Evolutionary conservation across 1,284 basidiomycete species (phyloP), one percentile per base, ranked within the genome.

Genomic region (Xerocomus nothofagi): DNA sequence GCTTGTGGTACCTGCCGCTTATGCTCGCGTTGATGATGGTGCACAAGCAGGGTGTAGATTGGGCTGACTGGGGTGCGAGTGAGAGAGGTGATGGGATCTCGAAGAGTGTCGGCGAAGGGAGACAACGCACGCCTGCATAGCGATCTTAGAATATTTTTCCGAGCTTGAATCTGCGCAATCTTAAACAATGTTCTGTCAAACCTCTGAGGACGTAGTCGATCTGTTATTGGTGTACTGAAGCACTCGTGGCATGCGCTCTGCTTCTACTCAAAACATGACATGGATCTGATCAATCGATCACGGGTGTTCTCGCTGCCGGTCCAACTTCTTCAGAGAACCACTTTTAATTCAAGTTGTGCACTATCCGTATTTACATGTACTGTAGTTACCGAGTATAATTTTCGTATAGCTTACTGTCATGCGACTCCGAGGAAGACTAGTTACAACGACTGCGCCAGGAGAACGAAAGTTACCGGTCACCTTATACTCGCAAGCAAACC

Each of bases 1-100:
- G 86, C 68, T 67, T 99, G 56, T 94, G 94, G 84, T 96, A 96
- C 71, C 69, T 99, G 49, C 96, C 97, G 0, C 88, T 88, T 9
- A 77, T 98, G 11, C 77, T 99, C 57, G 91, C 87, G 0, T 74
- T 99, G 53, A 95, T 96, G 84, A 95, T 99, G 91, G 76, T 88
- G 51, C 92, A 94, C 70, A 96, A 96, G 73, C 84, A 87, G 61
- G 86, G 88, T 1, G 76, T 85, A 57, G 81, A 85, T 52, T 94
- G 89, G 91, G 60, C 73, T 15, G 71, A 76, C 34, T 86, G 81
- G 32, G 47, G 73, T 9, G 41, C 57, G 32, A 47, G 57, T 15
- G 64, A 67, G 14, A 57, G 60, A 23, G 53, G 56, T 7, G 17
- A 39, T 18, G 24, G 6, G 9, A 27, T 4, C n/a, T 24, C 23